phyloP scores from a whole-genome alignment of 164 flowering plant species.

The grape (Vitis vinifera) region ASM3070453v1 NC_081817.1:1741501-1742000 shows the following conservation, averaged over 20 bases:
- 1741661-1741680: background rate
- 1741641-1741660: background rate
- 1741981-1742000: no score
- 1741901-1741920: no score
- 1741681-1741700: background rate
- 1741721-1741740: background rate
- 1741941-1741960: no score
- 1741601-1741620: background rate
- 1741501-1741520: slow-evolving; percentile 90
- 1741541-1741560: slow-evolving; percentile 78
- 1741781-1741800: no score
- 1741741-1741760: slow-evolving; percentile 4
- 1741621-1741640: background rate
- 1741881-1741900: no score
- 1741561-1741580: slow-evolving; percentile 95
- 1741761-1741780: no score
- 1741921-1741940: no score
- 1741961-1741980: no score
- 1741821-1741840: no score
- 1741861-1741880: no score
- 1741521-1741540: slow-evolving; percentile 99
- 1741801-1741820: no score
- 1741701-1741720: background rate
- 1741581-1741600: slow-evolving; percentile 31
- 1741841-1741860: no score